Evolutionary conservation across 495 filamentous ascomycete genomes (phyloP).

Genomic region (Recurvomyces mirabilis): DNA sequence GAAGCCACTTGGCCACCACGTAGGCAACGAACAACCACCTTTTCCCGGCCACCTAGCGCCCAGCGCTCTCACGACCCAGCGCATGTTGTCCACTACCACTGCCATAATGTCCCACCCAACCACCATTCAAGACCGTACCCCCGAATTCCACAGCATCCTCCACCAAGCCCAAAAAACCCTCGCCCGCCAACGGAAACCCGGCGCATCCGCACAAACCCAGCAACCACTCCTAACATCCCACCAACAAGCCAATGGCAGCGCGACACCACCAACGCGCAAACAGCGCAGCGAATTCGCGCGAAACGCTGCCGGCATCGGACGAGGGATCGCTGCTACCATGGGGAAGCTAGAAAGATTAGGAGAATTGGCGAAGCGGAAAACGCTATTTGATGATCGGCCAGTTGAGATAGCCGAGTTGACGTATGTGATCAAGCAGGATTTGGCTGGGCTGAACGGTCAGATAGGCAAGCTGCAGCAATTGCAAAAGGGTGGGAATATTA

Average conservation of each 20-base stretch:
- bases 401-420: constrained; percentile 95
- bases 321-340: constrained; percentile 84
- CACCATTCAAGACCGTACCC: constrained; percentile 92
- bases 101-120: constrained; percentile 38
- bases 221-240: constrained; percentile 71
- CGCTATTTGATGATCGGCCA: constrained; percentile 90
- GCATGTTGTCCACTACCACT: background rate
- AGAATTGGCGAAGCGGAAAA: constrained; percentile 88
- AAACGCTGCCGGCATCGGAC: constrained; percentile 72
- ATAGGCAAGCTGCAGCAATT: constrained; percentile 72
- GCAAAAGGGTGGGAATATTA: constrained; percentile 48
- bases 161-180: constrained; percentile 53
- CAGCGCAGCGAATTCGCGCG: constrained; percentile 76
- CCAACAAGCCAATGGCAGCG: constrained; percentile 56
- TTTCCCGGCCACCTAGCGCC: too few relatives aligned
- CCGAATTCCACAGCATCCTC: constrained; percentile 85
- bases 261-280: constrained; percentile 24
- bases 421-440: constrained; percentile 94
- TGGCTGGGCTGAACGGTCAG: constrained; percentile 75
- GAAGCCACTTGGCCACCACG: too few relatives aligned
- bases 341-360: constrained; percentile 86
- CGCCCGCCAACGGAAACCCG: constrained; percentile 30
- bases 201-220: constrained; percentile 60
- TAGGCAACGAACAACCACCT: too few relatives aligned
- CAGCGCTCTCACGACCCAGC: too few relatives aligned